Base-by-base conservation (phyloP, 2,329 filamentous ascomycete genomes). In the Talaromyces sp. region DNA sequence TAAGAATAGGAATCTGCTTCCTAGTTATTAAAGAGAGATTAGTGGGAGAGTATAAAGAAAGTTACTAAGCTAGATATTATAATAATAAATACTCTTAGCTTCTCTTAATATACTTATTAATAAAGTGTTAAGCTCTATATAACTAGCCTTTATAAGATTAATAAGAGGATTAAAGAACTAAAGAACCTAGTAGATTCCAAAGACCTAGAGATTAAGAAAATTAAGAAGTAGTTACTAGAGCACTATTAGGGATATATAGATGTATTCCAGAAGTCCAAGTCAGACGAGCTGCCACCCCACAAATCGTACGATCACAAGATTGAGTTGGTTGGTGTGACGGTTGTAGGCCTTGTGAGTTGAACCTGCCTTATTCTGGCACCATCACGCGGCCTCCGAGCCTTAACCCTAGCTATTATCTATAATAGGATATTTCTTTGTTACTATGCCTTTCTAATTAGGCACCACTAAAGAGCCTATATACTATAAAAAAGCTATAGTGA, bases 61-160 rank as follows among this genome's bases (percentile, higher is more conserved):
- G 51, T 36, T 36, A 10, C 5, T 19, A 19, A 45, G 6, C 6
- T 45, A 19, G n/a, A 45, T 45, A 45, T 45, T 19, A 10, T 10
- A 19, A 1, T 45, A n/a, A 45, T 45, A n/a, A 10, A 10, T 19
- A 8, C 5, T 5, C 7, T 45, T n/a, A 19, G 40, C 1, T 45
- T 45, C n/a, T n/a, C 5, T 5, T n/a, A 8, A 8, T 19, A 45
- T 19, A 19, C 5, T 5, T 10, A 19, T 19, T 45, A 45, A 19
- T 19, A n/a, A n/a, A 7, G 5, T 5, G 11, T 45, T n/a, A 19
- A 45, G n/a, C 40, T 45, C 40, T 45, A 10, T 10, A 54, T 54
- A n/a, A 63, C 29, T 1, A 63, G n/a, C n/a, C 47, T 63, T 5
- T 34, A 54, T 38, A 31, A 63, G 43, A 63, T 63, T 22, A 27